Evolutionary conservation across 2,329 filamentous ascomycete species (phyloP).

Genomic region (Aureobasidium subglaciale): DNA sequence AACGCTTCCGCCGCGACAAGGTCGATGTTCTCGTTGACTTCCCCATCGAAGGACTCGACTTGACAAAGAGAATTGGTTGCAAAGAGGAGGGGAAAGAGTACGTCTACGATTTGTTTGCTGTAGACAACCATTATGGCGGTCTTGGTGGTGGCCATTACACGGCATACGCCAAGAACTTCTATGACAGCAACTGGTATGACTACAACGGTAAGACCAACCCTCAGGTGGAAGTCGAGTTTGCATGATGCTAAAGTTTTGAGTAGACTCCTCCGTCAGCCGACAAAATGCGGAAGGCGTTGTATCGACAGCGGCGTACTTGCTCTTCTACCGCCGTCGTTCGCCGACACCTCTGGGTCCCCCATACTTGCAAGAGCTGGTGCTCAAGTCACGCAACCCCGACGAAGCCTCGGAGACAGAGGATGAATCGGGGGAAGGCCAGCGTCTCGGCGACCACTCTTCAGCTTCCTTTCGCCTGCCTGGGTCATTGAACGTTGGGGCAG

Average conservation of each 20-base stretch:
- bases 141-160: conserved; percentile 95
- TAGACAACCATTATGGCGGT: conserved; percentile 92
- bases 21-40: conserved; percentile 88
- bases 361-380: conserved; percentile 63
- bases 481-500: conserved; percentile 82
- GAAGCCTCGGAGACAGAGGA: conserved; percentile 35
- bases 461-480: conserved; percentile 81
- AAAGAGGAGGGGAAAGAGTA: conserved; percentile 74
- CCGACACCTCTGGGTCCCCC: conserved; percentile 70
- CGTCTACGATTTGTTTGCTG: conserved; percentile 87
- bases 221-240: not conserved
- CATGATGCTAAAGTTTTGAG: not conserved
- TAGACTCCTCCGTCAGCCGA: conserved; percentile 63
- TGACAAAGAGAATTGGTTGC: conserved; percentile 70
- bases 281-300: conserved; percentile 58
- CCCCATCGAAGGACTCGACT: conserved; percentile 77
- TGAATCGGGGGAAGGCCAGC: conserved; percentile 38
- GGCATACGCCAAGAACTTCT: conserved; percentile 86
- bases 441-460: conserved; percentile 85
- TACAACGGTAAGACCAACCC: conserved; percentile 72
- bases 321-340: conserved; percentile 90
- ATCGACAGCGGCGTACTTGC: conserved; percentile 74
- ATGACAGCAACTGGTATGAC: conserved; percentile 85
- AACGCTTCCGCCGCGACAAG: conserved; percentile 77
- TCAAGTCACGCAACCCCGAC: conserved; percentile 50